A percentile compares a stretch with the other conserved stretches of the same genome.
Conservation (phyloP, 768 basidiomycete genomes). For the Lentinus tigrinus region DNA sequence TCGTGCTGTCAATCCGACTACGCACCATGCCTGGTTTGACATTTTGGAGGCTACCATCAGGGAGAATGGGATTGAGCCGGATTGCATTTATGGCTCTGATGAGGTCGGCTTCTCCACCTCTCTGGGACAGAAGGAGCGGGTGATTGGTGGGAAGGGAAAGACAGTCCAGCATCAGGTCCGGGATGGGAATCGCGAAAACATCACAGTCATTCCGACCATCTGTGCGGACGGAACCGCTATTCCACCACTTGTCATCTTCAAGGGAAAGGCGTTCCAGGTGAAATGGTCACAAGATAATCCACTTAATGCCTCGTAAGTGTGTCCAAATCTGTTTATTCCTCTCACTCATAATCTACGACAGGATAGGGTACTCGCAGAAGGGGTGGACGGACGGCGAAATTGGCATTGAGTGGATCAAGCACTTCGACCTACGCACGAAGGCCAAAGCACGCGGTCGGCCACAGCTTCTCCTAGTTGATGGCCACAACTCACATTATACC, state of each 20-base stretch:
- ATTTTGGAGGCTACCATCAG: background rate
- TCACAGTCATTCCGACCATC: background rate
- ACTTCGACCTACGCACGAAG: conserved; percentile 39
- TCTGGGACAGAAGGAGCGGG: background rate
- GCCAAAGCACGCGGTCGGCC: conserved; percentile 31
- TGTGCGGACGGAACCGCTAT: background rate
- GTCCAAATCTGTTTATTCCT: too few relatives aligned
- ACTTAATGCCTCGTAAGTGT: conserved; percentile 33
- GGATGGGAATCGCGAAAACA: background rate
- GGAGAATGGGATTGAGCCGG: background rate
- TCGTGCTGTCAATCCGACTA: background rate
- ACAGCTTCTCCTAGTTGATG: conserved; percentile 41
- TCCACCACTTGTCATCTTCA: conserved; percentile 32
- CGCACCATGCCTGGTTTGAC: background rate
- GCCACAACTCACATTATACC: conserved; percentile 45
- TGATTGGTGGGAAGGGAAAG: background rate
- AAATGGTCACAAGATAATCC: conserved; percentile 44
- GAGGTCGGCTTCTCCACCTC: background rate
- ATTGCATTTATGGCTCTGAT: background rate
- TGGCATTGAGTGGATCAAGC: conserved; percentile 36
- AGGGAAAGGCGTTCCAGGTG: conserved; percentile 35
- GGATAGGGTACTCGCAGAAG: conserved; percentile 21
- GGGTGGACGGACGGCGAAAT: conserved; percentile 40
- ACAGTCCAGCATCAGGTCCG: background rate
- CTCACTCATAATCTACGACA: too few relatives aligned